Base-by-base conservation (phyloP, 192 early-diverging fungal genomes). In the Phlyctochytrium planicorne region DNA sequence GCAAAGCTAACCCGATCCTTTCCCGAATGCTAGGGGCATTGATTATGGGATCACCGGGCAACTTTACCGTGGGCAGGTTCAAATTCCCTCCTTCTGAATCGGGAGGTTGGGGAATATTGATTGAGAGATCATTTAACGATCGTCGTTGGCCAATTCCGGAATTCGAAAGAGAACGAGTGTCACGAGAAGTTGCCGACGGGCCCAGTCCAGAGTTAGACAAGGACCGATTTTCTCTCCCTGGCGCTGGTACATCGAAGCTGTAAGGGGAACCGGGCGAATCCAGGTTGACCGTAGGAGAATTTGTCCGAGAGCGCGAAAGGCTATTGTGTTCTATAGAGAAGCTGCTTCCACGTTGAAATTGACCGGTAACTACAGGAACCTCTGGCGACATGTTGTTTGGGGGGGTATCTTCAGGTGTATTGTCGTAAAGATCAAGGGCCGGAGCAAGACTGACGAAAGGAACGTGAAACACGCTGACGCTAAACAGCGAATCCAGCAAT, bases 41-140 rank as follows among this genome's bases (percentile, higher is more conserved):
- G 14, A 64, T 34, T 2, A 75, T 56, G 10, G 59, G 62, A 34
- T 78, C 73, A 52, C 60, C 69, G 33, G 31, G 59, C 55, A 52
- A 34, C 40, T 47, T 47, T 47, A 47, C 10, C 6, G 6, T 47
- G 10, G 40, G 40, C 6, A 47, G 10, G 10, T 14, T 20, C 6
- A 47, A 20, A 20, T 6, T 14, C n/a, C n/a, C n/a, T 14, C 10
- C 20, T 47, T 47, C 40, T 47, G 40, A 47, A 47, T 47, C 40
- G 10, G 40, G 10, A 47, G 6, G 10, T 6, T 47, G 6, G 10
- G 66, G 35, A 50, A 67, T 40, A 30, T 60, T 53, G 25, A 34
- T 32, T 25, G 61, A 25, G n/a, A 34, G 66, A 33, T 63, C 62
- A 25, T 59, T 25, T 0, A 17, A 10, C 17, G 35, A 53, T 3